A percentile compares a stretch with the other conserved stretches of the same genome.
Conservation (phyloP, 2,329 filamentous ascomycete species). For the Diplodia scrobiculata region DNA sequence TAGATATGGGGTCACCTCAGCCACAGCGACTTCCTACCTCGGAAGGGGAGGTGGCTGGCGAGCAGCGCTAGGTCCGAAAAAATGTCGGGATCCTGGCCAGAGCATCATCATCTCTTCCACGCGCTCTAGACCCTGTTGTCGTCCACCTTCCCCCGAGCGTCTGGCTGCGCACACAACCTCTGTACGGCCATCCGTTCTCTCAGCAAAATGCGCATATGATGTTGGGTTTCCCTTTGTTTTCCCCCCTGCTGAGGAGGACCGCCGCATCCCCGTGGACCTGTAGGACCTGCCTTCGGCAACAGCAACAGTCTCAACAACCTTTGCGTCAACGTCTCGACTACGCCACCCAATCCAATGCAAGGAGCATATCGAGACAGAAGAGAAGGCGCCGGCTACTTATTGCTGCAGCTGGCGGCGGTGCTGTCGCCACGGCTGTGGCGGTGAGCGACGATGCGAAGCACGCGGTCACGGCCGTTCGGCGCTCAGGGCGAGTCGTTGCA, state of each 20-base stretch:
- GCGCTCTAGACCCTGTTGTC: slow-evolving; percentile 21
- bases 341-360: slow-evolving; percentile 32
- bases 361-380: slow-evolving; percentile 35
- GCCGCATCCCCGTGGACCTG: slow-evolving; percentile 44
- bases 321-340: slow-evolving; percentile 34
- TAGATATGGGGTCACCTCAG: slow-evolving; percentile 8
- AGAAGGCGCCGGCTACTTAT: slow-evolving; percentile 37
- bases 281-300: slow-evolving; percentile 39
- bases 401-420: slow-evolving; percentile 35
- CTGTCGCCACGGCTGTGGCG: slow-evolving; percentile 51
- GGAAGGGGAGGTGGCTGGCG: slow-evolving; percentile 18
- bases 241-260: slow-evolving; percentile 35
- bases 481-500: slow-evolving; percentile 75
- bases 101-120: slow-evolving; percentile 26
- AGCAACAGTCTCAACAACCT: slow-evolving; percentile 31
- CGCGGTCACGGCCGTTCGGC: slow-evolving; percentile 71
- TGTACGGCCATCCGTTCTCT: background rate
- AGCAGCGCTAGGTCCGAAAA: slow-evolving; percentile 26
- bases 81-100: slow-evolving; percentile 27
- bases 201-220: slow-evolving; percentile 38
- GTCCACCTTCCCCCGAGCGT: slow-evolving; percentile 1
- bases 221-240: slow-evolving; percentile 37
- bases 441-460: slow-evolving; percentile 71
- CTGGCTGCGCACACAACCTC: slow-evolving; percentile 1
- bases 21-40: slow-evolving; percentile 21